Conservation (phyloP, 768 basidiomycete species). For the Lentinus tigrinus region DNA sequence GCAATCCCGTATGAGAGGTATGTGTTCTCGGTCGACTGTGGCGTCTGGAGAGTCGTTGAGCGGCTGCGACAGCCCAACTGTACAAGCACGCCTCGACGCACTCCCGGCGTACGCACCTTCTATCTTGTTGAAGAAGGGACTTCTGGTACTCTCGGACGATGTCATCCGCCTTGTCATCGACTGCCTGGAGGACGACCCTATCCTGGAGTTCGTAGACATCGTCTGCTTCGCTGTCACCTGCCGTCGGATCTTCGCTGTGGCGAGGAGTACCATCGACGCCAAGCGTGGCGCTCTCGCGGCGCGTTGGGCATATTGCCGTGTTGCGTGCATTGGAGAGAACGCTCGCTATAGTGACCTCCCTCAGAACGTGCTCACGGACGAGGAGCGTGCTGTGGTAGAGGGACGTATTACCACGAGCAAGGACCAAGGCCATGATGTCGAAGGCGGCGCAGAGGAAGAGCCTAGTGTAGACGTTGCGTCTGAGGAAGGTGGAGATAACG, state of each 20-base stretch:
- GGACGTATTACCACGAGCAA: neutral
- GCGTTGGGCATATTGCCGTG: slow-evolving; percentile 1
- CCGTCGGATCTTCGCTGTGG: slow-evolving; percentile 6
- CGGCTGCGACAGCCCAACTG: neutral
- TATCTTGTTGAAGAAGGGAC: slow-evolving; percentile 10
- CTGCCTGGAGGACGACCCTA: slow-evolving; percentile 27
- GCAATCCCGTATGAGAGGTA: neutral
- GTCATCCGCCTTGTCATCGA: slow-evolving; percentile 27
- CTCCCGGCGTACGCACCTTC: too few relatives aligned
- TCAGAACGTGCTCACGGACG: neutral
- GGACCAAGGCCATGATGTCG: neutral
- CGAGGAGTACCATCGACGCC: neutral
- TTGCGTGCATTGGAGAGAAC: slow-evolving; percentile 77
- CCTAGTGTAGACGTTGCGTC: too few relatives aligned
- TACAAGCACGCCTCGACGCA: neutral
- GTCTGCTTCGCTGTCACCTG: slow-evolving; percentile 45
- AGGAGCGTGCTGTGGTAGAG: neutral
- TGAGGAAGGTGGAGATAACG: too few relatives aligned
- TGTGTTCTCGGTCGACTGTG: slow-evolving; percentile 52
- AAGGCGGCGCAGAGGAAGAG: too few relatives aligned
- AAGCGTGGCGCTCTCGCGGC: neutral
- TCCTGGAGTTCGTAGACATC: slow-evolving; percentile 70
- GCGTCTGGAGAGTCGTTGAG: neutral
- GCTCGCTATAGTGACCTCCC: neutral
- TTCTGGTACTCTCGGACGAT: slow-evolving; percentile 30